Evolutionary conservation across 2,329 filamentous ascomycete genomes (phyloP), one percentile per base, ranked within the genome.

Genomic region (Myriosclerotinia scirpicola): DNA sequence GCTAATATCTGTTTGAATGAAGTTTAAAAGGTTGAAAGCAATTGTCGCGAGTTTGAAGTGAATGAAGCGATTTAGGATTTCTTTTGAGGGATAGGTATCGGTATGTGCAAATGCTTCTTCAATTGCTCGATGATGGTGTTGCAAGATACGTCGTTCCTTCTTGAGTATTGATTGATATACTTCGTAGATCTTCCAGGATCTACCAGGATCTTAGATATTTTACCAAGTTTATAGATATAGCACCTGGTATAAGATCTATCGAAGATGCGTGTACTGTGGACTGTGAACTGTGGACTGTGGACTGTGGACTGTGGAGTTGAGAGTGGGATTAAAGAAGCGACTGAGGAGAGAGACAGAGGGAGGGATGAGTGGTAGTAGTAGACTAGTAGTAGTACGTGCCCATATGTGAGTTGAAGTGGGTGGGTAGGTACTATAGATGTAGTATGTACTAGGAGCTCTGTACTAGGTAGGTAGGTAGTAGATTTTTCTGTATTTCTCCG

Each of bases 161-260:
- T 52, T 65, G 55, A 30, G 42, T 36, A 36, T 22, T 30, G 36
- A 54, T 2, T 38, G 38, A 59, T 26, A 26, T 26, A 26, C 2
- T n/a, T n/a, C n/a, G 3, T 56, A 64, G 62, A 64, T 64, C 62
- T 64, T 58, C 62, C 26, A 26, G 26, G 42, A 46, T 46, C 42
- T 46, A 20, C 42, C 63, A 60, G 63, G 63, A 65, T 60, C 63
- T 26, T 26, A 26, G 26, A 26, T 26, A 26, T 65, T 60, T 65
- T 48, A 53, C 46, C 34, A 54, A 54, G 17, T 44, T 30, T 42
- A 26, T 46, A 44, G 36, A 64, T 48, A 50, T 50, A 48, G 7
- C 30, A 48, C 26, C 26, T 48, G 42, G 42, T 48, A 48, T 17
- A 15, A 36, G 56, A 15, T 48, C 56, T 59, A 36, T 36, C 50